Evolutionary conservation across 1,284 basidiomycete species (phyloP), one percentile per base, ranked within the genome.

Genomic region (Trichosporon faecale): DNA sequence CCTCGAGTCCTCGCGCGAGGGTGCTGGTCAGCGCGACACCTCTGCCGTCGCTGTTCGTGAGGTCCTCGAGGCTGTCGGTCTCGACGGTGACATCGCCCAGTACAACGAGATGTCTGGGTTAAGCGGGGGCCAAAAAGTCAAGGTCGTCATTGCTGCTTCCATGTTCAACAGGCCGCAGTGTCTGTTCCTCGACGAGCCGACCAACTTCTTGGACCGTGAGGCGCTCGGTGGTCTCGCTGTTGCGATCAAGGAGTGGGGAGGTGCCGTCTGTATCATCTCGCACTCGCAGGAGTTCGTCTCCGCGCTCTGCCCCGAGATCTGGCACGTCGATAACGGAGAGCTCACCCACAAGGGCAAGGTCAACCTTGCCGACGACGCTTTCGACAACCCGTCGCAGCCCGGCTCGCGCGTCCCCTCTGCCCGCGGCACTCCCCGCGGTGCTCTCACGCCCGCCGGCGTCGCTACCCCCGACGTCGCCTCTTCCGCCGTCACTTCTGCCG

Each of bases 211-310:
- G 86, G 94, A 94, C 82, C 78, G 81, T 75, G 81, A 82, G 70
- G 80, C 81, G 12, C 77, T 82, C 18, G 78, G 95, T 77, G 96
- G 97, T 75, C 86, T 99, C 46, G 95, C 96, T 49, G 91, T 96
- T 52, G 96, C 97, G 37, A 98, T 99, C 84, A 91, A 90, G 76
- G 94, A 98, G 77, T 99, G 95, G 95, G 90, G 89, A 71, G 95
- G 95, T 74, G 96, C 95, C 49, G 94, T 98, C 67, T 92, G 96
- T 77, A 97, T 97, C 85, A 98, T 98, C 81, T 97, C 94, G 69
- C 95, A 98, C 86, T 96, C 96, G 85, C 77, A 75, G 76, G 94
- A 97, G 86, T 97, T 96, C 77, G 92, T 96, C 33, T 87, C 89
- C 52, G 91, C 93, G 14, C 86, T 95, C 65, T 95, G 94, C 91